phyloP scores from a whole-genome alignment of 1,284 basidiomycete species.

The Trametes polyzona region DNA sequence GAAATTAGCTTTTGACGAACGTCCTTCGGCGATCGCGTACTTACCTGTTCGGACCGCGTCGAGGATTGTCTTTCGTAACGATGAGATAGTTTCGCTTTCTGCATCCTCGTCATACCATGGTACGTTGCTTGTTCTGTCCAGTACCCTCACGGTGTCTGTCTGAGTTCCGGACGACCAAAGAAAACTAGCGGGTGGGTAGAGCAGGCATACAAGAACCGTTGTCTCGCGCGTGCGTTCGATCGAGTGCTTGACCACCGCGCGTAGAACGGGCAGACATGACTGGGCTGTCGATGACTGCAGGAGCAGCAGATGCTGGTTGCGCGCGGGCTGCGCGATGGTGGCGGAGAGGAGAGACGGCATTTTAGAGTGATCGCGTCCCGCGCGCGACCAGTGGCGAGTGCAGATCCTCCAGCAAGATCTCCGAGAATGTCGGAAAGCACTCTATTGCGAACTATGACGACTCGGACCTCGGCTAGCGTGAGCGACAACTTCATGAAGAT shows the following conservation, averaged over 20 bases:
- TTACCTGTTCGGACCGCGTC: constrained; percentile 50
- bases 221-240: constrained; percentile 15
- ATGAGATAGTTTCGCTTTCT: constrained; percentile 33
- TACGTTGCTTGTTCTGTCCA: constrained; percentile 58
- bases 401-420: background rate
- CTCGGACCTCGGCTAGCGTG: no score
- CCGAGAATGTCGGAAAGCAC: constrained; percentile 9
- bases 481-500: no score
- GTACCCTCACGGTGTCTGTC: constrained; percentile 41
- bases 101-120: constrained; percentile 53
- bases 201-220: constrained; percentile 60
- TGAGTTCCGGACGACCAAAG: constrained; percentile 30
- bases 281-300: constrained; percentile 70
- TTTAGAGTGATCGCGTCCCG: background rate
- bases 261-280: constrained; percentile 61
- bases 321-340: constrained; percentile 41
- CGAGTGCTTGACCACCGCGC: constrained; percentile 8
- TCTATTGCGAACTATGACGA: no score
- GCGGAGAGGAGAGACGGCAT: constrained; percentile 42
- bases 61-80: constrained; percentile 40
- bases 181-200: constrained; percentile 57
- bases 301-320: constrained; percentile 55
- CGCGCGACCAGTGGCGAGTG: background rate
- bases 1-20: background rate
- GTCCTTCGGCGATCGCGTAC: background rate